Percentiles rank a stretch among this genome's conserved stretches.
phyloP scores from a whole-genome alignment of 208 protist genomes.

The Acanthamoeba culbertsoni region DNA sequence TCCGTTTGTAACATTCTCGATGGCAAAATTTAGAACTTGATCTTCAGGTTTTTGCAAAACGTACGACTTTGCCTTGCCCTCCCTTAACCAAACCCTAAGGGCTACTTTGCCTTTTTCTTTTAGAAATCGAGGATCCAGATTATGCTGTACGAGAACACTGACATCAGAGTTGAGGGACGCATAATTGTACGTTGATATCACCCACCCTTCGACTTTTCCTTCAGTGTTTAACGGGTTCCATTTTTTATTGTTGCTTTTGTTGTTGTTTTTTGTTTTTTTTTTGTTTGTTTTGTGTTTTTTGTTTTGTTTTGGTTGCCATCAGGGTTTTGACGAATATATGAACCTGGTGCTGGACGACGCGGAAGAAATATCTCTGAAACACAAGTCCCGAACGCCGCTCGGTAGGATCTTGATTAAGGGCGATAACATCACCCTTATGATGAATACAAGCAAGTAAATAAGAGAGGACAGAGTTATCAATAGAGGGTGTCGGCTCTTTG shows the following conservation, averaged over 20 bases:
- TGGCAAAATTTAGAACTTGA: conserved; percentile 74
- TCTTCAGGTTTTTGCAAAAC: conserved; percentile 80
- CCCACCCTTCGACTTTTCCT: not conserved
- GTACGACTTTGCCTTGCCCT: conserved; percentile 39
- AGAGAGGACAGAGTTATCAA: not conserved
- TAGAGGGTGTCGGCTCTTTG: not conserved
- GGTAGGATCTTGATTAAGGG: conserved; percentile 86
- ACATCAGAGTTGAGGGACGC: conserved; percentile 84
- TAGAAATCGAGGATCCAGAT: conserved; percentile 82
- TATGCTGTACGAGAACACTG: conserved; percentile 84
- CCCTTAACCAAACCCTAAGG: too few species aligned
- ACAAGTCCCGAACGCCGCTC: conserved; percentile 75
- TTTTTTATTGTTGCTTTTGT: too few species aligned
- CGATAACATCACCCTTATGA: conserved; percentile 82
- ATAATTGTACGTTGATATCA: conserved; percentile 78
- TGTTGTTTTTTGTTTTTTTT: not conserved
- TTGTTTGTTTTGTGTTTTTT: not conserved
- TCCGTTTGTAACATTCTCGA: not conserved
- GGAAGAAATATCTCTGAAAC: conserved; percentile 84
- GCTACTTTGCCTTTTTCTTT: not conserved
- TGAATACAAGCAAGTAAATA: conserved; percentile 9
- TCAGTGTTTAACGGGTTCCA: not conserved
- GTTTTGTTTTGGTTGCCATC: not conserved
- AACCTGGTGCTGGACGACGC: conserved; percentile 89
- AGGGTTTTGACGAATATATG: conserved; percentile 91